Base-by-base conservation (phyloP, 2,329 filamentous ascomycete species). In the Colletotrichum sojae region DNA sequence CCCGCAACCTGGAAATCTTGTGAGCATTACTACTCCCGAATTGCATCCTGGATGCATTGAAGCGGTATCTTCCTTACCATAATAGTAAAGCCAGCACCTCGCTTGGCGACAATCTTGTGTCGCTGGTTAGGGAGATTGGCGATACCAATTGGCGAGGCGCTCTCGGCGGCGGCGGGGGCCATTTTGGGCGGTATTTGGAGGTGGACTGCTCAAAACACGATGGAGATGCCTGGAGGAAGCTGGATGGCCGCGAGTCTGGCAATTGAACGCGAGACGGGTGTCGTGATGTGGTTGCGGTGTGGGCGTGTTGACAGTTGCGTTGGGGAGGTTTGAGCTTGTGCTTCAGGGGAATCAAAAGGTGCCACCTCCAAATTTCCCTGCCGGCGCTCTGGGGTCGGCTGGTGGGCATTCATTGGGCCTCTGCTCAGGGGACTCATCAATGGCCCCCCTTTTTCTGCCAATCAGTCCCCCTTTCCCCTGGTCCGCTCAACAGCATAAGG, bases 11-110 rank as follows among this genome's bases (percentile, higher is more conserved):
- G 78, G 55, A 69, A 39, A 60, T 36, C 49, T 6, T 40, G 36
- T 57, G 48, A 62, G 51, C 5, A 39, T 36, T 40, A 16, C 52
- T 40, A 8, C 57, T 16, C 2, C 4, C 2, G 10, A 5, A 9
- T 16, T 16, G 6, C 27, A 3, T 5, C 39, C 31, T 9, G 46
- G 39, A 20, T 27, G 27, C 15, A 6, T 40, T 43, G 10, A 18
- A 62, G 27, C 57, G 22, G 63, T 63, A 55, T n/a, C 54, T 65
- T 71, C 18, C 87, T 72, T 86, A 98, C 96, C 96, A 99, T 99
- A 79, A 99, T 98, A 74, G 96, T 99, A 85, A 99, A 99, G 80
- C 95, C 93, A 79, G 96, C 97, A 85, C 96, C 96, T 85, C 97
- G 92, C 84, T 92, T 90, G 72, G 87, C 88, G 78, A 92, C 90